Conservation (phyloP, 1,139 yeast genomes). For the Hemisphaericaspora xylofermentans region DNA sequence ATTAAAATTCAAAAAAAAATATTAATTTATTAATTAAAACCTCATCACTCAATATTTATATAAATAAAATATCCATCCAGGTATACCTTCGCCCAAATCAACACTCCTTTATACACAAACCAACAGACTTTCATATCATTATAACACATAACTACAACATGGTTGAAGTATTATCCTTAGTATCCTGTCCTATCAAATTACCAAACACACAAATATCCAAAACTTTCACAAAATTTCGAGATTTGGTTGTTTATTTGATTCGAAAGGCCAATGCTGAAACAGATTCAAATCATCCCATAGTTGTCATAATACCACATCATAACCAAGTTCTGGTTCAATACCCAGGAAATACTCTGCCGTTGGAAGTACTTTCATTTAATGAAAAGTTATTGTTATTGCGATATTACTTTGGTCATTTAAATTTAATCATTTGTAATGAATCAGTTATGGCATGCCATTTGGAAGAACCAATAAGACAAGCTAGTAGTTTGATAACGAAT, state of each 20-base stretch:
- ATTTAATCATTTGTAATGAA: conserved; percentile 31
- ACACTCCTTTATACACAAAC: no score
- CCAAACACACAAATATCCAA: conserved; percentile 3
- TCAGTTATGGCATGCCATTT: conserved; percentile 21
- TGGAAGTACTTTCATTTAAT: conserved; percentile 21
- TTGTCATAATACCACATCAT: conserved; percentile 28
- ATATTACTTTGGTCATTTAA: conserved; percentile 45
- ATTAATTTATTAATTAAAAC: no score
- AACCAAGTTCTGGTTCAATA: not conserved
- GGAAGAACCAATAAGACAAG: conserved; percentile 28
- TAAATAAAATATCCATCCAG: no score
- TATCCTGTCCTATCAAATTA: conserved; percentile 4
- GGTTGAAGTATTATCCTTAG: conserved; percentile 17
- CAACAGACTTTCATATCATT: not conserved
- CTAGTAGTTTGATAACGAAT: conserved; percentile 27
- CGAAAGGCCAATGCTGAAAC: conserved; percentile 34
- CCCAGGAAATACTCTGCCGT: not conserved
- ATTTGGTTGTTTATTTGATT: conserved; percentile 28
- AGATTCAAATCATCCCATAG: conserved; percentile 36
- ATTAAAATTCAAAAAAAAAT: no score
- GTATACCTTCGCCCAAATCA: no score
- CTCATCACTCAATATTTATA: no score
- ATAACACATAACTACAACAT: conserved; percentile 3
- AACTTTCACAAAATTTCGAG: conserved; percentile 9
- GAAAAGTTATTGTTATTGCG: conserved; percentile 35